Base-by-base conservation (phyloP, 2,329 filamentous ascomycete species). In the Herpotrichia juniperi region DNA sequence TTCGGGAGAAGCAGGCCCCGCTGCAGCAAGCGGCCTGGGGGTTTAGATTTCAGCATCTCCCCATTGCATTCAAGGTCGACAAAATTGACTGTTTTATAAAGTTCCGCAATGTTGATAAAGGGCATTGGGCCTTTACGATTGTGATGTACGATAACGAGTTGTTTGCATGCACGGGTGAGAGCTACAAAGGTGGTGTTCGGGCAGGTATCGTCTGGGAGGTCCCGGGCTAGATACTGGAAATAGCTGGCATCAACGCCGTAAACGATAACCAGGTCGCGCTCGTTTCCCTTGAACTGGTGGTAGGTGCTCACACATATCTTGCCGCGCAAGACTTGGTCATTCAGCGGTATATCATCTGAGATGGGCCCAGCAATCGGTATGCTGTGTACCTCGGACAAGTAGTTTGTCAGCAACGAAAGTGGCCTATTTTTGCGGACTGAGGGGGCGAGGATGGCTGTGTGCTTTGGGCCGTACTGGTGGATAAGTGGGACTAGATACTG, bases 281-380 rank as follows among this genome's bases (percentile, higher is more conserved):
- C 49, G 8, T 46, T 55, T 42, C 53, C 53, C 21, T 55, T 55
- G 37, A 55, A 55, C 39, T 55, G 53, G 26, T 55, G 53, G 45
- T 49, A 52, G 19, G 53, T 52, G 53, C 44, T 55, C 24, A 55
- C 53, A 46, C 48, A 52, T 22, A 49, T 17, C 34, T 55, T 55
- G 21, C 53, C 53, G 14, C 37, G 45, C 16, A 55, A 42, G 35
- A 55, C 49, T 35, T 48, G 5, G 21, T 55, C 49, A 30, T 52
- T 22, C 5, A 55, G 40, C 24, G 39, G 49, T 40, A 46, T 24
- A 34, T 55, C 49, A 37, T 55, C 53, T 17, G 53, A 52, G 16
- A 31, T 48, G 14, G 44, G 40, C 28, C 30, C 40, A 17, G 53
- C 48, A n/a, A 55, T 42, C 9, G 44, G 53, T 48, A 55, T 42